A percentile compares a stretch with the other conserved stretches of the same genome.
Evolutionary conservation across 768 basidiomycete species (phyloP).

Genomic region (Suillus clintonianus): DNA sequence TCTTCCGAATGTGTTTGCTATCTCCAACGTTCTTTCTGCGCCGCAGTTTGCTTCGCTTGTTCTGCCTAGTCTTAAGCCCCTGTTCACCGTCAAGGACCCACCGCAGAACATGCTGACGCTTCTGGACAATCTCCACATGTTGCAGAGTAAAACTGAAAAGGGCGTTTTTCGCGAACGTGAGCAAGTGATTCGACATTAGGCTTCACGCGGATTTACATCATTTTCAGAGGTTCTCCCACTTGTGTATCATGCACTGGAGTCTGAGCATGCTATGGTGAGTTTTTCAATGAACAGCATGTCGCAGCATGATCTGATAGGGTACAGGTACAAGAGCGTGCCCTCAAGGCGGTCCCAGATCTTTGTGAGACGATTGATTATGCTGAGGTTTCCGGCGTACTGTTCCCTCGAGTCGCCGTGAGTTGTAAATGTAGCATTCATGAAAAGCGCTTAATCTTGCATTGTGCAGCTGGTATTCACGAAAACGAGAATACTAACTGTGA

Average conservation of each 20-base stretch:
- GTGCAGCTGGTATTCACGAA: slow-evolving; percentile 87
- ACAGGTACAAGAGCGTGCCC: slow-evolving; percentile 89
- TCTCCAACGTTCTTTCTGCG: slow-evolving; percentile 75
- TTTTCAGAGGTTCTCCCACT: slow-evolving; percentile 87
- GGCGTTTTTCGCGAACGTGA: slow-evolving; percentile 84
- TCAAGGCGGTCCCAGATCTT: slow-evolving; percentile 80
- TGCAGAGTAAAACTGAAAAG: slow-evolving; percentile 90
- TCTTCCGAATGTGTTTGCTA: slow-evolving; percentile 92
- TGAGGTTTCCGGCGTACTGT: slow-evolving; percentile 86
- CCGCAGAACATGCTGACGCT: slow-evolving; percentile 97
- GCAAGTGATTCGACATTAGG: slow-evolving; percentile 22
- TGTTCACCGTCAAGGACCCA: slow-evolving; percentile 91
- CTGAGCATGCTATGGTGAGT: slow-evolving; percentile 83
- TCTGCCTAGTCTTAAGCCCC: slow-evolving; percentile 83
- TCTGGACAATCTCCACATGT: slow-evolving; percentile 82
- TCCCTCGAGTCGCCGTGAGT: slow-evolving; percentile 90
- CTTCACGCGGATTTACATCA: background rate
- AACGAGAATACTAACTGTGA: slow-evolving; percentile 86
- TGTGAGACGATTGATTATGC: slow-evolving; percentile 96
- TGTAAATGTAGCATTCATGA: slow-evolving; percentile 4
- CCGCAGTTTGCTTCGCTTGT: slow-evolving; percentile 81
- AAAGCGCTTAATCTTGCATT: slow-evolving; percentile 10
- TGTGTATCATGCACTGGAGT: slow-evolving; percentile 94
- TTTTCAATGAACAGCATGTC: background rate
- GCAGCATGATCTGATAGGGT: slow-evolving; percentile 10